phyloP scores from a whole-genome alignment of 192 early-diverging fungal genomes.

The Rhizoclosmatium globosum region DNA sequence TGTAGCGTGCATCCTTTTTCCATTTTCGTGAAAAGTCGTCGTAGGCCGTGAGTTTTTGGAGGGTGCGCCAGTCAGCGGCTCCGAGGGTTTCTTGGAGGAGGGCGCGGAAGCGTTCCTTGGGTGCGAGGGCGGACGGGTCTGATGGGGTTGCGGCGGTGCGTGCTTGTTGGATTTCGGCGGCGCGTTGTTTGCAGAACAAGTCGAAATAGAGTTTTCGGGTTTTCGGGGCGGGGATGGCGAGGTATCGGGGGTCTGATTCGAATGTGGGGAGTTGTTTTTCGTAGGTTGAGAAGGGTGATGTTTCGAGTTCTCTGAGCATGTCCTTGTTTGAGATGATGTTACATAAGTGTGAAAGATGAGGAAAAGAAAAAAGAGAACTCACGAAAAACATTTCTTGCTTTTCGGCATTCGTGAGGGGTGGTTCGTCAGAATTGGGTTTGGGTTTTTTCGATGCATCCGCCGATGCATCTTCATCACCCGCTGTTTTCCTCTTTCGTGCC shows the following conservation, averaged over 20 bases:
- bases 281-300: slow-evolving; percentile 81
- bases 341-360: not conserved
- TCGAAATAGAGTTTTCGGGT: slow-evolving; percentile 74
- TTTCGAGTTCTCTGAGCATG: slow-evolving; percentile 72
- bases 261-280: slow-evolving; percentile 75
- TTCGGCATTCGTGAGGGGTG: slow-evolving; percentile 36
- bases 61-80: slow-evolving; percentile 33
- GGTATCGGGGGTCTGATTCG: slow-evolving; percentile 68
- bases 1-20: slow-evolving; percentile 71
- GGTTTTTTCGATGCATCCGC: not conserved
- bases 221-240: slow-evolving; percentile 48
- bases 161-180: slow-evolving; percentile 61
- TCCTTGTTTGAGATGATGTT: slow-evolving; percentile 32
- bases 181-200: slow-evolving; percentile 73
- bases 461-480: not conserved
- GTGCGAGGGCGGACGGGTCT: slow-evolving; percentile 38
- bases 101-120: slow-evolving; percentile 62
- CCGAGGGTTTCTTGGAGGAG: slow-evolving; percentile 60
- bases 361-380: not conserved
- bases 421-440: not conserved
- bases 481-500: not conserved
- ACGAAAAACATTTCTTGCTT: slow-evolving; percentile 42
- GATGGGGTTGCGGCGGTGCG: slow-evolving; percentile 28
- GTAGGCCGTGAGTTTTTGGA: slow-evolving; percentile 65
- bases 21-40: slow-evolving; percentile 79